These are phyloP conservation scores for Yamadazyma spencermartinsiae DNA, from an alignment of 1,139 yeast genomes.

Conservation along the genomic window DNA sequence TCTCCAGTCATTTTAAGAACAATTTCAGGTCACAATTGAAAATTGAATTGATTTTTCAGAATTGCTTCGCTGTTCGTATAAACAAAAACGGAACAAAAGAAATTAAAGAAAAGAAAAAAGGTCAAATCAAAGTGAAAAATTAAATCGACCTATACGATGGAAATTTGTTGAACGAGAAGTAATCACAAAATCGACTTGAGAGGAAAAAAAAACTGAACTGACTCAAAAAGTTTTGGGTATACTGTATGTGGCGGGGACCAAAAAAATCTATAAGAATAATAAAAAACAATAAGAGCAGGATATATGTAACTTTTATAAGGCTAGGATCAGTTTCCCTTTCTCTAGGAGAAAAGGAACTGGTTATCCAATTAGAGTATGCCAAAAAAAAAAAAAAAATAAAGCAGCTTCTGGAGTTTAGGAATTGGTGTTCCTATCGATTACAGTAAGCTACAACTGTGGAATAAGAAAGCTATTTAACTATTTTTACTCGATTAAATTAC, in stretches of 20 bases:
- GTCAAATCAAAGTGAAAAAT: not conserved
- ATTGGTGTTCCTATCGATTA: not conserved
- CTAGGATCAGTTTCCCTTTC: not conserved
- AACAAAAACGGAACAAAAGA: not conserved
- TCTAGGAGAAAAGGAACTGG: not conserved
- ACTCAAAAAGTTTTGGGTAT: conserved; percentile 3
- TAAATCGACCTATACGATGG: not conserved
- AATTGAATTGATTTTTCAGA: not conserved
- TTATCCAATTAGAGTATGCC: not conserved
- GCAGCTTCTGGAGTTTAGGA: not conserved
- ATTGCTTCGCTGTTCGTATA: not conserved
- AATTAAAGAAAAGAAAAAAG: not conserved
- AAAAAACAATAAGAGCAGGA: not conserved
- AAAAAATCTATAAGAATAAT: not conserved
- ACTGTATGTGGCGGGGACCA: conserved; percentile 1
- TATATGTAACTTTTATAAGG: not conserved
- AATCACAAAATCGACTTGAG: conserved; percentile 1
- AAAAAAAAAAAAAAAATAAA: no score
- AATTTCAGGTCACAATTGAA: not conserved
- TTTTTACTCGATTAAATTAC: no score
- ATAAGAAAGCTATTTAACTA: no score
- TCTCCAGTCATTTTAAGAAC: conserved; percentile 9
- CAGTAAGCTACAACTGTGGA: no score
- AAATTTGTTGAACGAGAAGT: conserved; percentile 3
- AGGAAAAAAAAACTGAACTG: not conserved